Conservation (phyloP, 1,284 basidiomycete species). For the Agaricales sp. region DNA sequence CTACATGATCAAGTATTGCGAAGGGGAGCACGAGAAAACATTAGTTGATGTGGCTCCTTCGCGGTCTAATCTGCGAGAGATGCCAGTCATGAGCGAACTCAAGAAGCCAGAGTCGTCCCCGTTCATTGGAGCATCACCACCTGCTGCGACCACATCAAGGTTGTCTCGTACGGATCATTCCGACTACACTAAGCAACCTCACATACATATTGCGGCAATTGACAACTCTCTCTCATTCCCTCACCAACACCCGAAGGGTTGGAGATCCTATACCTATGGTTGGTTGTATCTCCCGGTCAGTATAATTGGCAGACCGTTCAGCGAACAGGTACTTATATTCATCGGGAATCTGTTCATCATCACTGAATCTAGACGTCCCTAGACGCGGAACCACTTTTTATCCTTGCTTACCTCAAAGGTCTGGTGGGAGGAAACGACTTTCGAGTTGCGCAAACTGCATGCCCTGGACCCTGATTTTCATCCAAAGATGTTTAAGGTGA, state of each 20-base stretch:
- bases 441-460: constrained; percentile 68
- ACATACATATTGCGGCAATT: constrained; percentile 82
- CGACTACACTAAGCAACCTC: constrained; percentile 40
- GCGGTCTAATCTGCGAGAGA: constrained; percentile 47
- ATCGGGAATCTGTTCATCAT: background rate
- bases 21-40: constrained; percentile 62
- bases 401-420: constrained; percentile 71
- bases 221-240: constrained; percentile 91
- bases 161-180: constrained; percentile 16
- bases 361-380: constrained; percentile 24
- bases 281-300: constrained; percentile 87
- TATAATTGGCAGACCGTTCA: constrained; percentile 78
- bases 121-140: constrained; percentile 26
- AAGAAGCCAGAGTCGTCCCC: constrained; percentile 33
- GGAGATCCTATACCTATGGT: constrained; percentile 79
- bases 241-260: constrained; percentile 77
- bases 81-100: constrained; percentile 64
- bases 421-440: constrained; percentile 89
- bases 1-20: constrained; percentile 84
- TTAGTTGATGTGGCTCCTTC: constrained; percentile 71
- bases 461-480: constrained; percentile 78
- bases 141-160: constrained; percentile 23
- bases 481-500: constrained; percentile 73
- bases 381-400: constrained; percentile 75
- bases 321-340: constrained; percentile 20